These are phyloP conservation scores for Ustilago esculenta DNA, from an alignment of 1,284 basidiomycete species.

Conservation along the genomic window DNA sequence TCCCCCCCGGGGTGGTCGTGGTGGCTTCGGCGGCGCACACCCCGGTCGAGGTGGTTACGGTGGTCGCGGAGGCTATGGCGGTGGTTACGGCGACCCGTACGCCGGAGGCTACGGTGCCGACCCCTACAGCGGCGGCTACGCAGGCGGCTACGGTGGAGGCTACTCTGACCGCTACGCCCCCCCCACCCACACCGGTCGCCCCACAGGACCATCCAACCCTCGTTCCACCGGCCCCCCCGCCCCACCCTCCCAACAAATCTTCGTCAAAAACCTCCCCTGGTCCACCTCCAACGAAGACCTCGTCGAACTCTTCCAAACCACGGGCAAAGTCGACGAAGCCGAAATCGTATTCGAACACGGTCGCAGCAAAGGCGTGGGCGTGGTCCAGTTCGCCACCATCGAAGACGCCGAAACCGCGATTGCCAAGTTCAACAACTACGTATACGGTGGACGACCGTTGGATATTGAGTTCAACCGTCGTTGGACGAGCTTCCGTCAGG, in stretches of 20 bases:
- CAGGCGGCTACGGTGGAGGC: constrained; percentile 24
- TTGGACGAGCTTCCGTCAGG: constrained; percentile 50
- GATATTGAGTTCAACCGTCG: constrained; percentile 59
- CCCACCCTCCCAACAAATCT: constrained; percentile 93
- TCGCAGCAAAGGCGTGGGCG: constrained; percentile 89
- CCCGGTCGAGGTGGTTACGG: constrained; percentile 75
- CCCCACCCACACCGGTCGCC: constrained; percentile 15
- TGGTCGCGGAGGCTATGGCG: constrained; percentile 68
- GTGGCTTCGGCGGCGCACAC: constrained; percentile 71
- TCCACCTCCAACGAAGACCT: constrained; percentile 98
- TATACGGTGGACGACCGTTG: constrained; percentile 58
- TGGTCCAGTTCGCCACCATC: constrained; percentile 91
- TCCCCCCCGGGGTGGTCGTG: constrained; percentile 69
- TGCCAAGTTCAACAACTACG: constrained; percentile 61
- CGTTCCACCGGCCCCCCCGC: constrained; percentile 65
- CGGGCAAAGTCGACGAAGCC: constrained; percentile 89
- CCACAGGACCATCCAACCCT: constrained; percentile 12
- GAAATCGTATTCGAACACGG: constrained; percentile 91
- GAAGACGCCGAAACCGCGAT: constrained; percentile 92
- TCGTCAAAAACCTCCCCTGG: constrained; percentile 97
- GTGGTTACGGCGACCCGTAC: constrained; percentile 67
- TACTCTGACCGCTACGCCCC: constrained; percentile 28
- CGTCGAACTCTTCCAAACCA: constrained; percentile 97
- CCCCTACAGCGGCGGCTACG: constrained; percentile 27
- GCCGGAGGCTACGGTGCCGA: constrained; percentile 17